Percentiles rank a stretch among this genome's conserved stretches.
Evolutionary conservation across 352 stramenopile species (phyloP).

Genomic region (Phytopythium delawarense): DNA sequence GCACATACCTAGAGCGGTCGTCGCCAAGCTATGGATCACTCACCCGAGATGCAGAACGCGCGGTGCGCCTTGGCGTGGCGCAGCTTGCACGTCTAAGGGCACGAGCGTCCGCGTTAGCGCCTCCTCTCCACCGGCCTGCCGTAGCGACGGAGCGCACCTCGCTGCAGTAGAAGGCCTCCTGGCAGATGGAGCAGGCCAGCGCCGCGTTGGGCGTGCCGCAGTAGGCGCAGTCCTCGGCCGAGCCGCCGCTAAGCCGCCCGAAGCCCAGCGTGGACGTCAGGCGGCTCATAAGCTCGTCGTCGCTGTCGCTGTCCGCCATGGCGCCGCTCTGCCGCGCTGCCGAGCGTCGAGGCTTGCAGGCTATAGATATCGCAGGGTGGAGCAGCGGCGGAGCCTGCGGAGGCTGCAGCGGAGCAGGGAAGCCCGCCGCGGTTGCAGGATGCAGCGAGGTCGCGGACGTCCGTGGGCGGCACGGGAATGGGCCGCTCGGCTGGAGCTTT

Average conservation of each 20-base stretch:
- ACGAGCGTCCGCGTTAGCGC: neutral
- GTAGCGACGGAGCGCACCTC: slow-evolving; percentile 28
- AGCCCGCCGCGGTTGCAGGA: too few species aligned
- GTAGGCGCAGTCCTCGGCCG: slow-evolving; percentile 69
- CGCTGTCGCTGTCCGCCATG: slow-evolving; percentile 79
- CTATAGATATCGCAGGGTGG: too few species aligned
- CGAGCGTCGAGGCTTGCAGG: too few species aligned
- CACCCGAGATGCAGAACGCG: slow-evolving; percentile 60
- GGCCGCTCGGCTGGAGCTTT: neutral
- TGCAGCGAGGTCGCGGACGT: too few species aligned
- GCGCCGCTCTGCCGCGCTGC: too few species aligned
- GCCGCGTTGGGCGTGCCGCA: slow-evolving; percentile 51
- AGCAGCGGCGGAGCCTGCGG: too few species aligned
- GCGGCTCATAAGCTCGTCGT: slow-evolving; percentile 82
- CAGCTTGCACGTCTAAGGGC: slow-evolving; percentile 53
- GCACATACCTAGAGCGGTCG: neutral
- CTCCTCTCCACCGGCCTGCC: neutral
- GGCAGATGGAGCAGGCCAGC: slow-evolving; percentile 64
- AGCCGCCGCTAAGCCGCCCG: slow-evolving; percentile 11
- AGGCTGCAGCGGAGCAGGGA: too few species aligned
- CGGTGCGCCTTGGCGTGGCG: slow-evolving; percentile 69
- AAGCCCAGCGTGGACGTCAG: slow-evolving; percentile 44
- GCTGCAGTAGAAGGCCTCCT: slow-evolving; percentile 65
- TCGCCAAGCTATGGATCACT: neutral
- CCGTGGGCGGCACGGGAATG: neutral